Evolutionary conservation across 108 stramenopile species (phyloP).

Genomic region (Skeletonema costatum): DNA sequence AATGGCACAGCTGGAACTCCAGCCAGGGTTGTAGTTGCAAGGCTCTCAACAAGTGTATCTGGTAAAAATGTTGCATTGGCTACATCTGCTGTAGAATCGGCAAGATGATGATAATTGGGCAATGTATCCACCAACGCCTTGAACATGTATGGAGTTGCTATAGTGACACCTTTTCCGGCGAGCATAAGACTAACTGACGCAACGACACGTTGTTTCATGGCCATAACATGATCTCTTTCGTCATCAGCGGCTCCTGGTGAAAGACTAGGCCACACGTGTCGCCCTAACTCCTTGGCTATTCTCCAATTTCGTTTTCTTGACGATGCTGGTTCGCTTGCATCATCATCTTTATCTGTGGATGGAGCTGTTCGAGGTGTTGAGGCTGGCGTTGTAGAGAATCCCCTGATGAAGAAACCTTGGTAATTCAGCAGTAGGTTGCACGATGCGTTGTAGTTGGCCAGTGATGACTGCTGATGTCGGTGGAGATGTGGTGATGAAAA

Average conservation of each 20-base stretch:
- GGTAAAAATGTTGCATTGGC: background rate
- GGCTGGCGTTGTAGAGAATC: conserved; percentile 5
- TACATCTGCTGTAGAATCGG: background rate
- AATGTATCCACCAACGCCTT: conserved; percentile 90
- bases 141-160: conserved; percentile 96
- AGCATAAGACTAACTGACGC: conserved; percentile 85
- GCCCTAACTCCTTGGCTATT: conserved; percentile 29
- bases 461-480: background rate
- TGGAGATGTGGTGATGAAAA: background rate
- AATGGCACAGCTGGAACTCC: conserved; percentile 46
- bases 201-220: conserved; percentile 73
- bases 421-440: background rate
- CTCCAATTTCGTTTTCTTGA: conserved; percentile 20
- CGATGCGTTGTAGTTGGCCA: background rate
- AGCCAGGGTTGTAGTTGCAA: conserved; percentile 29
- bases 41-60: background rate
- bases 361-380: background rate
- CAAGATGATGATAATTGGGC: conserved; percentile 14
- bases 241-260: conserved; percentile 2
- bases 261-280: conserved; percentile 36
- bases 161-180: conserved; percentile 91
- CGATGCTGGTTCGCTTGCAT: background rate
- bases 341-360: background rate
- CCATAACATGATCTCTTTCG: conserved; percentile 14
- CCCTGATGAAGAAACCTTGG: background rate